A percentile compares a stretch with the other conserved stretches of the same genome.
These are phyloP conservation scores for Acacia confusa DNA, from an alignment of 306 rosid genomes.

Conservation along the genomic window DNA sequence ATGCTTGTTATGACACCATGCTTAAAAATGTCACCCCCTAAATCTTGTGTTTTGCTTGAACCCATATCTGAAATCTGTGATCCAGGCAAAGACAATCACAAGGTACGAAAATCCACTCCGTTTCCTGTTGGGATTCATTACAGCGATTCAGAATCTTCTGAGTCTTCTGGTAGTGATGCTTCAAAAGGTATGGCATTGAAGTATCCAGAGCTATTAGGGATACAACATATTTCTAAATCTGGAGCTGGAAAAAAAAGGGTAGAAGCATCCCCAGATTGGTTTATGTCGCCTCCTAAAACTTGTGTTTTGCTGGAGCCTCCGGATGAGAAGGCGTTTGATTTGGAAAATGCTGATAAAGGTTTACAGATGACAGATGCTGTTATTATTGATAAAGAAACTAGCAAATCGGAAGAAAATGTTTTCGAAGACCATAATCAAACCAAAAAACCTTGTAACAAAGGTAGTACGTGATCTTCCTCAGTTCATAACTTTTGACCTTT, in stretches of 20 bases:
- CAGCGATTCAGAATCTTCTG: conserved; percentile 50
- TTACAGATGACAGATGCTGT: conserved; percentile 6
- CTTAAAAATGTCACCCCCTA: conserved; percentile 83
- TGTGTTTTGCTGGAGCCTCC: conserved; percentile 77
- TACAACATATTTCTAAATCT: conserved; percentile 43
- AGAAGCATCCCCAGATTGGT: conserved; percentile 79
- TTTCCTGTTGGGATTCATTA: conserved; percentile 70
- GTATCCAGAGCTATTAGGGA: conserved; percentile 71
- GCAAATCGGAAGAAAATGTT: conserved; percentile 31
- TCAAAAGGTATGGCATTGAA: conserved; percentile 53
- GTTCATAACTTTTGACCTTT: neutral
- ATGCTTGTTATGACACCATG: conserved; percentile 71
- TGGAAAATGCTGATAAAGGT: conserved; percentile 36
- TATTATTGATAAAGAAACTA: conserved; percentile 26
- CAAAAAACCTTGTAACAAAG: conserved; percentile 42
- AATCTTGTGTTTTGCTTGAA: conserved; percentile 85
- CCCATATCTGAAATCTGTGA: conserved; percentile 59
- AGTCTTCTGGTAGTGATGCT: conserved; percentile 46
- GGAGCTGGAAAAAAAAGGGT: conserved; percentile 46
- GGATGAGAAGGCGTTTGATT: conserved; percentile 47
- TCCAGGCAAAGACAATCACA: conserved; percentile 31
- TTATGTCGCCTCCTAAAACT: conserved; percentile 83
- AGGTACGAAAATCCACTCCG: conserved; percentile 63
- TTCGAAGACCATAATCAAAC: conserved; percentile 37
- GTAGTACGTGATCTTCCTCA: conserved; percentile 38